Base-by-base conservation (phyloP, 2,329 filamentous ascomycete genomes). In the Didymella pomorum region DNA sequence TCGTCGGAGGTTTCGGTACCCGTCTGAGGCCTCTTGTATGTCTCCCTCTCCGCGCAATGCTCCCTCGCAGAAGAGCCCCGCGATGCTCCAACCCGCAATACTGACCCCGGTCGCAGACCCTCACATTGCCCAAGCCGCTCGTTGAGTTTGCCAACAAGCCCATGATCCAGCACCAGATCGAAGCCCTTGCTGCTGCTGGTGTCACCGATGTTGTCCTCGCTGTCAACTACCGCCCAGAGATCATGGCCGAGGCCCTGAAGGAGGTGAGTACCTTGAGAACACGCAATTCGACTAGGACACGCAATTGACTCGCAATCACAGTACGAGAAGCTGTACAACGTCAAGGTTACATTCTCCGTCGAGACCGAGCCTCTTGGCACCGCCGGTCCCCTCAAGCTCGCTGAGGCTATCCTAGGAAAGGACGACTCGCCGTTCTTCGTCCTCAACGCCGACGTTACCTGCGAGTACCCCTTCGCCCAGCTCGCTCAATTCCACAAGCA, bases 71-170 rank as follows among this genome's bases (percentile, higher is more conserved):
- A 47, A 60, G 61, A 62, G 62, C 69, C 66, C 66, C 65, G 60
- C 69, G 50, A 62, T 59, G 35, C 54, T 50, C 43, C n/a, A 52
- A 35, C 60, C 47, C 35, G 51, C 54, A 43, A 41, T 23, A 65
- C 72, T 77, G 59, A 74, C 63, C 18, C 47, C 61, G 52, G 60
- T 53, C 66, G 64, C 63, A 96, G 92, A 99, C 94, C 71, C 88
- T 99, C 76, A 97, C 95, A 50, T 91, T 97, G 68, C 94, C 94
- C 63, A 99, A 98, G 82, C 94, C 95, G 67, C 86, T 99, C 69
- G 95, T 99, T 75, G 94, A 99, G 82, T 99, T 99, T 76, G 93
- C 88, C 76, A 99, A 99, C 86, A 94, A 95, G 82, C 95, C 93
- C 78, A 99, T 99, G 94, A 98, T 99, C 79, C 86, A 96, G 75